phyloP scores from a whole-genome alignment of 2,329 filamentous ascomycete genomes.

The Phialophora macrospora region DNA sequence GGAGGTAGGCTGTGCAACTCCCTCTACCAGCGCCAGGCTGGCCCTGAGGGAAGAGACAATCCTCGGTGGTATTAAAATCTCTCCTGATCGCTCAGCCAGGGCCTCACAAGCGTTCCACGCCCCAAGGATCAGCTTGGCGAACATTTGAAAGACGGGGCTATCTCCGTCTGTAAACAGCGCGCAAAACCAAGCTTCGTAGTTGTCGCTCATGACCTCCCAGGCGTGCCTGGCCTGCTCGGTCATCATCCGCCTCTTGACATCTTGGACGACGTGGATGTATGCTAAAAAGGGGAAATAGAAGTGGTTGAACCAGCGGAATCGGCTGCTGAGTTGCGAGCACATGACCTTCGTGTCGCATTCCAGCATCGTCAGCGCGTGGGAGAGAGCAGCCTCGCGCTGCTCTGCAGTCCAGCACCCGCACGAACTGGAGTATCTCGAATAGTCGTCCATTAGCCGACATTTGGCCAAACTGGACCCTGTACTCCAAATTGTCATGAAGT shows the following conservation, averaged over 20 bases:
- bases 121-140: conserved; percentile 48
- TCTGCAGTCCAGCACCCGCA: conserved; percentile 40
- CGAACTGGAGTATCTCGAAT: conserved; percentile 42
- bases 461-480: conserved; percentile 55
- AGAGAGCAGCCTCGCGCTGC: conserved; percentile 43
- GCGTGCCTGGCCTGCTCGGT: conserved; percentile 43
- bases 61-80: conserved; percentile 36
- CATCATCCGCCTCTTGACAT: conserved; percentile 48
- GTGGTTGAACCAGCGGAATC: conserved; percentile 51
- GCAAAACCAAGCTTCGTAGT: conserved; percentile 47
- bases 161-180: conserved; percentile 5
- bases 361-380: conserved; percentile 48
- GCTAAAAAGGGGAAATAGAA: conserved; percentile 57
- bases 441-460: conserved; percentile 57
- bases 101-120: conserved; percentile 48
- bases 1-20: conserved; percentile 4
- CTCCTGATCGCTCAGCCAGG: conserved; percentile 25
- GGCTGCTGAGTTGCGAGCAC: conserved; percentile 48
- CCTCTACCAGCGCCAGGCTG: conserved; percentile 31
- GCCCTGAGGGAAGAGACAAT: conserved; percentile 44
- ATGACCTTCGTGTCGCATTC: conserved; percentile 55
- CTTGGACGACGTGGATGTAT: conserved; percentile 54
- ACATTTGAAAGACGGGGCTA: conserved; percentile 41
- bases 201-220: conserved; percentile 56
- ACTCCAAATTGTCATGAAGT: conserved; percentile 56